These are phyloP conservation scores for Jatropha podagrica DNA, from an alignment of 441 rosid species.

Conservation along the genomic window DNA sequence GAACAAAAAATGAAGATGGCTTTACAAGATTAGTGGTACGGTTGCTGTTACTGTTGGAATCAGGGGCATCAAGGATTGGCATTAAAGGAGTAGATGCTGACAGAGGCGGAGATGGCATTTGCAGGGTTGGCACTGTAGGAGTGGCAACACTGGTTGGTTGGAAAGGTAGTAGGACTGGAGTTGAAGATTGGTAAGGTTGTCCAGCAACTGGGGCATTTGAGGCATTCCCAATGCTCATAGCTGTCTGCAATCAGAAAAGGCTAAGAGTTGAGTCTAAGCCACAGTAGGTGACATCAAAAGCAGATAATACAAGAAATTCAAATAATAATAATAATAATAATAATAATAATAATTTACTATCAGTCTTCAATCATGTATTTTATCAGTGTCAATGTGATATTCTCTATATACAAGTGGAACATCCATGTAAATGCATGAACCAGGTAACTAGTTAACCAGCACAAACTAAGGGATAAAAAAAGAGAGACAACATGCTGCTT, in stretches of 20 bases:
- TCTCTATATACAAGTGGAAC: no score
- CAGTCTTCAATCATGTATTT: no score
- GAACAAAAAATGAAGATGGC: slow-evolving; percentile 66
- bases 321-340: no score
- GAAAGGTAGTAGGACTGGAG: slow-evolving; percentile 43
- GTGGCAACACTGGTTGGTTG: slow-evolving; percentile 37
- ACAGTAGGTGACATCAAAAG: background rate
- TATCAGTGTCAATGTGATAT: no score
- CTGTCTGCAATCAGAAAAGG: slow-evolving; percentile 53
- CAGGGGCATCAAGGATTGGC: slow-evolving; percentile 49
- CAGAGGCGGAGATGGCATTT: slow-evolving; percentile 42
- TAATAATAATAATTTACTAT: no score
- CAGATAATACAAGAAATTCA: background rate
- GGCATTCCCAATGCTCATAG: slow-evolving; percentile 51
- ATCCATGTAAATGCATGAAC: no score
- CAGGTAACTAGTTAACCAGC: no score
- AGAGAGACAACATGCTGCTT: background rate
- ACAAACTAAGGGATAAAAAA: background rate
- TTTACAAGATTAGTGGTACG: slow-evolving; percentile 57
- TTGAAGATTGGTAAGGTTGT: slow-evolving; percentile 50
- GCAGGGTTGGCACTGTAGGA: slow-evolving; percentile 45
- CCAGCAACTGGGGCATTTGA: slow-evolving; percentile 39
- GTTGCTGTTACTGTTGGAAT: slow-evolving; percentile 39
- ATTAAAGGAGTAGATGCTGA: slow-evolving; percentile 50
- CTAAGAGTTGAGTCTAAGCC: background rate